Conservation (phyloP, 2,329 filamentous ascomycete genomes). For the Trichoderma koningii region DNA sequence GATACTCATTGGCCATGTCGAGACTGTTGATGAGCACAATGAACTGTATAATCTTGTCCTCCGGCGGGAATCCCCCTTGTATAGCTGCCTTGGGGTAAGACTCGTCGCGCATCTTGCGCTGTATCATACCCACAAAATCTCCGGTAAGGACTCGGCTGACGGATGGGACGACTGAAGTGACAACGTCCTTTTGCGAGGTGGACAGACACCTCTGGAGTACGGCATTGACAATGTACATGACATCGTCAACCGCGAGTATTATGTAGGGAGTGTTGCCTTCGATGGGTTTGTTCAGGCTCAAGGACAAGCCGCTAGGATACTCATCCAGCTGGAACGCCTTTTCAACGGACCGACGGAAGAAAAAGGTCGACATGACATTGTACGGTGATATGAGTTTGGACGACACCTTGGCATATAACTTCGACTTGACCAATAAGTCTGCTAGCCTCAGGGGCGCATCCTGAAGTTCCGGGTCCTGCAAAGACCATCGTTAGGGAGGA, state of each 20-base stretch:
- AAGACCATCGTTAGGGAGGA: neutral
- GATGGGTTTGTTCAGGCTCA: constrained; percentile 72
- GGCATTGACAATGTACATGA: constrained; percentile 98
- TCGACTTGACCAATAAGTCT: constrained; percentile 74
- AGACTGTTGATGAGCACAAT: constrained; percentile 94
- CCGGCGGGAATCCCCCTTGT: constrained; percentile 80
- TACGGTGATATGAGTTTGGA: constrained; percentile 77
- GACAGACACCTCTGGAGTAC: constrained; percentile 84
- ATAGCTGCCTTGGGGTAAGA: constrained; percentile 80
- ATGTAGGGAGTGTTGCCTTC: constrained; percentile 84
- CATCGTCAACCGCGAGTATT: constrained; percentile 92
- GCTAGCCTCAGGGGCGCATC: constrained; percentile 66
- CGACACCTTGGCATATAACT: constrained; percentile 75
- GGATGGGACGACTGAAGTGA: constrained; percentile 75
- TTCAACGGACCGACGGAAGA: constrained; percentile 93
- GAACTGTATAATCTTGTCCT: constrained; percentile 85
- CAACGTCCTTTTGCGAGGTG: constrained; percentile 78
- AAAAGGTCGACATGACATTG: constrained; percentile 91
- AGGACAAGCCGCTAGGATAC: constrained; percentile 73
- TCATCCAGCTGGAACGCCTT: constrained; percentile 98
- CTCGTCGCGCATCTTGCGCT: constrained; percentile 96
- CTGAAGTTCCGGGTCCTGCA: constrained; percentile 55
- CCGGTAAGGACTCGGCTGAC: constrained; percentile 78
- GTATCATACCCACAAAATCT: constrained; percentile 96
- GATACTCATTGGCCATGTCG: constrained; percentile 88